Evolutionary conservation across 208 protist species (phyloP).

Genomic region (Crithidia expoeki): DNA sequence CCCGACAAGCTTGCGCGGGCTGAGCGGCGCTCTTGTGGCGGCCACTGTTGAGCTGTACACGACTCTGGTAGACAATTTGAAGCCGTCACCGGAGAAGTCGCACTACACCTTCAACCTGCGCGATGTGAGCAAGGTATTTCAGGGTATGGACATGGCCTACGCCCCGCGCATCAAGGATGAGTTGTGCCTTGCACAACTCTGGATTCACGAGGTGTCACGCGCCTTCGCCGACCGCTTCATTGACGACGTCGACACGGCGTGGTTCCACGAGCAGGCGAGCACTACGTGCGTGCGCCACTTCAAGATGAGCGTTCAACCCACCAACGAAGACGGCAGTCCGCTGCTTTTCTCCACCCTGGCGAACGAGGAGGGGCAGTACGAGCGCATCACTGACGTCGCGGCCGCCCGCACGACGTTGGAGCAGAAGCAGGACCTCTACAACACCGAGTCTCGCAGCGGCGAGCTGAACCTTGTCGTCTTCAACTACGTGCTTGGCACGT

Average conservation of each 20-base stretch:
- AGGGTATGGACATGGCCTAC: slow-evolving; percentile 90
- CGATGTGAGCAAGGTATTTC: slow-evolving; percentile 95
- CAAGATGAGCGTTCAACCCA: slow-evolving; percentile 56
- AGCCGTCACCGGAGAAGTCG: slow-evolving; percentile 97
- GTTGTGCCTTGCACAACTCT: slow-evolving; percentile 79
- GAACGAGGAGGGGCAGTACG: slow-evolving; percentile 91
- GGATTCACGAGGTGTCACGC: slow-evolving; percentile 95
- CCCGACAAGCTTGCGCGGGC: slow-evolving; percentile 45
- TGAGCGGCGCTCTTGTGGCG: slow-evolving; percentile 70
- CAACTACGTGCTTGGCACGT: slow-evolving; percentile 97
- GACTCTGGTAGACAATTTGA: slow-evolving; percentile 90
- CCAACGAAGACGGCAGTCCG: slow-evolving; percentile 34
- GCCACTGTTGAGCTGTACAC: slow-evolving; percentile 95
- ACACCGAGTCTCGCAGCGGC: slow-evolving; percentile 66
- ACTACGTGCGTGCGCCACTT: slow-evolving; percentile 81
- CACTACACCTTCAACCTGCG: slow-evolving; percentile 99
- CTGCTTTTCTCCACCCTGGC: slow-evolving; percentile 85
- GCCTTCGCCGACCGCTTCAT: slow-evolving; percentile 96
- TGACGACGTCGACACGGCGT: slow-evolving; percentile 89
- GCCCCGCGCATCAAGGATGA: slow-evolving; percentile 77
- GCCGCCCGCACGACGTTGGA: slow-evolving; percentile 81
- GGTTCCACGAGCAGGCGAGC: slow-evolving; percentile 87
- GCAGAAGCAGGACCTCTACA: slow-evolving; percentile 90
- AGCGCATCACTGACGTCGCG: slow-evolving; percentile 79
- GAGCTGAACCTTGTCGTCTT: slow-evolving; percentile 96